phyloP scores from a whole-genome alignment of 1,284 basidiomycete species.

The Chondrostereum purpureum region DNA sequence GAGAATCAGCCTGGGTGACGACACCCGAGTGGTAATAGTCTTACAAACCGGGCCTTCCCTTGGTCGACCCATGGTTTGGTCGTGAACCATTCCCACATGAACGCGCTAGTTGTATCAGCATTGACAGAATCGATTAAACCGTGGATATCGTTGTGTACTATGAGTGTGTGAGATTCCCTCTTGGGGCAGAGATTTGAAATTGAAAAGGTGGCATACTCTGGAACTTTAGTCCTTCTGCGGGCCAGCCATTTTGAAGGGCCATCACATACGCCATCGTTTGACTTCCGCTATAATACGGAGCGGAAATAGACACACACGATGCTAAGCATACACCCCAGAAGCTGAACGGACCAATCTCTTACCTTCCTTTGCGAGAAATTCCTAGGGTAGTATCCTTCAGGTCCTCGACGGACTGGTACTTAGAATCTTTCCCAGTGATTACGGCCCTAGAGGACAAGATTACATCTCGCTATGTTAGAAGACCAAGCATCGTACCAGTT shows the following conservation, averaged over 20 bases:
- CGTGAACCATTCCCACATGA: conserved; percentile 98
- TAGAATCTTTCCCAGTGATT: conserved; percentile 75
- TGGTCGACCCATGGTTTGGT: conserved; percentile 88
- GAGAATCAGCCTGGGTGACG: too few relatives aligned
- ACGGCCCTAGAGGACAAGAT: conserved; percentile 66
- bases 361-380: conserved; percentile 87
- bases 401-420: conserved; percentile 70
- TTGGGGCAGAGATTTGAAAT: too few relatives aligned
- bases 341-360: too few relatives aligned
- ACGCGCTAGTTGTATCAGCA: conserved; percentile 72
- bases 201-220: conserved; percentile 44
- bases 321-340: neutral
- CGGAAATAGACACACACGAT: neutral
- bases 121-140: conserved; percentile 91
- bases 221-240: conserved; percentile 65
- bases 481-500: conserved; percentile 59
- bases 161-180: neutral
- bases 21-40: too few relatives aligned
- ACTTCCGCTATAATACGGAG: conserved; percentile 50
- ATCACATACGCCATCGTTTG: conserved; percentile 96
- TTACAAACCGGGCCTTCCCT: conserved; percentile 78
- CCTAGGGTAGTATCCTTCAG: conserved; percentile 81
- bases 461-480: neutral
- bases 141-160: conserved; percentile 86
- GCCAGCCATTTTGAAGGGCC: conserved; percentile 83